Percentiles rank a stretch among this genome's conserved stretches.
Conservation (phyloP, 2,329 filamentous ascomycete species). For the Zymoseptoria brevis region DNA sequence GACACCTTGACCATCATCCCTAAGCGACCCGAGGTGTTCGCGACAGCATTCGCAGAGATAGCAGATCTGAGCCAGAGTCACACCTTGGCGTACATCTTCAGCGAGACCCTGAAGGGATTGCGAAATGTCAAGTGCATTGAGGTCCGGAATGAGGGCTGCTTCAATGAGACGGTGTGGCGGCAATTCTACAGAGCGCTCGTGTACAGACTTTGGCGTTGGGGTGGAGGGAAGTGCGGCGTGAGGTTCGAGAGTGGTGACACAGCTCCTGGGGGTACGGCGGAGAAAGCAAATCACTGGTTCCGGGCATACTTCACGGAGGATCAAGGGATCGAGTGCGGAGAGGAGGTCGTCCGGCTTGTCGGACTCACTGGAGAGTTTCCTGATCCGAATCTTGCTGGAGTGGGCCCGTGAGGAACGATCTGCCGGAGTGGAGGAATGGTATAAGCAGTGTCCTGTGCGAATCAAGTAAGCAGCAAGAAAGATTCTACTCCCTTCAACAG, state of each 20-base stretch:
- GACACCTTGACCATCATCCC: conserved; percentile 28
- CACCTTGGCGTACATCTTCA: conserved; percentile 31
- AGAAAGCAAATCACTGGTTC: conserved; percentile 14
- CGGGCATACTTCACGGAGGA: conserved; percentile 8
- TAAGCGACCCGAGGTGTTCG: conserved; percentile 23
- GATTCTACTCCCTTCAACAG: not conserved
- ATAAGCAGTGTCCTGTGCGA: too few species aligned
- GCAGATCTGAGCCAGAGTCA: conserved; percentile 30
- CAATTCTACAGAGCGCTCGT: conserved; percentile 29
- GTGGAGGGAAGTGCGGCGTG: conserved; percentile 25
- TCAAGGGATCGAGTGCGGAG: conserved; percentile 19
- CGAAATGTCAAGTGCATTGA: conserved; percentile 23
- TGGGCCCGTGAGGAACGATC: conserved; percentile 9
- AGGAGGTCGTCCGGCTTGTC: conserved; percentile 23
- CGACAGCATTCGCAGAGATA: conserved; percentile 26
- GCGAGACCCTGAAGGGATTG: conserved; percentile 29
- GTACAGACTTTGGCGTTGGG: conserved; percentile 30
- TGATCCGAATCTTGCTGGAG: conserved; percentile 13
- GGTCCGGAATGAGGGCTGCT: conserved; percentile 28
- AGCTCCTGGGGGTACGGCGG: conserved; percentile 6
- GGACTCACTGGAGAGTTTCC: conserved; percentile 16
- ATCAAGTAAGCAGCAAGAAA: not conserved
- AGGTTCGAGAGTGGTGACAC: conserved; percentile 20
- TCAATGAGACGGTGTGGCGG: conserved; percentile 28
- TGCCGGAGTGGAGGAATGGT: too few species aligned